Base-by-base conservation (phyloP, 805 yeast genomes). In the Saccharomycopsis microspora region DNA sequence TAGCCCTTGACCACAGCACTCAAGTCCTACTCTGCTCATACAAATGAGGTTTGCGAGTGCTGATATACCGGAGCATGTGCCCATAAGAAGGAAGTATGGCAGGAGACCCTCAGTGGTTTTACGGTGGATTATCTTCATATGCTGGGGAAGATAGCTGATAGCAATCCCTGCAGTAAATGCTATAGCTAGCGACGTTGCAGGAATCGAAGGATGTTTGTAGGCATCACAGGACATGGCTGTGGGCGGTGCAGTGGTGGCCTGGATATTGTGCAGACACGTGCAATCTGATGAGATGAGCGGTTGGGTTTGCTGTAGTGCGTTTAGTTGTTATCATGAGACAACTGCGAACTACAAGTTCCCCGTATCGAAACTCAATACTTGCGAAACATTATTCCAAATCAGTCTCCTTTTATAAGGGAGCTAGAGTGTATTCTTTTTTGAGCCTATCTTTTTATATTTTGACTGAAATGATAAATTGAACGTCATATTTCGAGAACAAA, bases 51-150 rank as follows among this genome's bases (percentile, higher is more conserved):
- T 87, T 19, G 82, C 69, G 43, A 81, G 63, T 0, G 90, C 78
- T 56, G 81, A 73, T 32, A 80, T 64, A n/a, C 85, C 80, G 27
- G 89, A 76, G 43, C 80, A 61, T 4, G 82, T 74, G 3, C 93
- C 93, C 39, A 87, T 69, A 9, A 86, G 63, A 33, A 86, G 66
- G 58, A 79, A 86, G 55, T 73, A 69, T 8, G 89, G 85, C 4
- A 89, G 81, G 28, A 86, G 65, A 4, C 96, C 96, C 58, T 85
- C 88, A 8, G 89, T 78, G 4, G 87, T 72, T 44, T 72, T 63
- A 44, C 87, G 71, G 19, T 59, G 55, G 45, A 75, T 61, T 46
- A 86, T 78, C 41, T 80, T 72, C 40, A 68, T 48, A 60, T 82
- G 85, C 64, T 86, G 96, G 0, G 95, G 95, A 3, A 80, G 46